Evolutionary conservation across 1,284 basidiomycete genomes (phyloP), one percentile per base, ranked within the genome.

Genomic region (Stygiomarasmius scandens): DNA sequence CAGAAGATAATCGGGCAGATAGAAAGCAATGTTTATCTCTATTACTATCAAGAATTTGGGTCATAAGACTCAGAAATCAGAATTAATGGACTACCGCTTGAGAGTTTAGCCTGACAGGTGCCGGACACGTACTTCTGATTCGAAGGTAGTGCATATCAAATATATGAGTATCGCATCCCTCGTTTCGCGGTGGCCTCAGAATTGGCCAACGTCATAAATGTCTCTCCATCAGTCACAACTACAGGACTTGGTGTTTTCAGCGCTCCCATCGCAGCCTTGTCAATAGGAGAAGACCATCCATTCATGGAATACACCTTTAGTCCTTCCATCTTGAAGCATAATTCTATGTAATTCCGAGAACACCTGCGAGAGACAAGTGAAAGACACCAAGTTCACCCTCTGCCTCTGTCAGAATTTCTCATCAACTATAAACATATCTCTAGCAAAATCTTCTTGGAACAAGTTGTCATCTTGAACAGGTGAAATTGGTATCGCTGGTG

Each of bases 261-360:
- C 12, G 41, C 71, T 49, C 77, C 74, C 1, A 86, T 70, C 1
- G 83, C 83, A 1, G 88, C 88, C 3, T 89, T 72, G 91, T 84
- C 44, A 91, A 73, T 16, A 85, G 79, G 22, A 92, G 74, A 66
- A 92, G 92, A 0, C 91, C 91, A 61, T 93, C 91, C 66, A 89
- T 66, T 91, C 88, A 8, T 89, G 79, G 69, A 93, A 93, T 8
- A 87, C 84, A 56, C 88, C 85, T 69, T 87, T 89, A 8, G 89
- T 89, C 54, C 72, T 74, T 8, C 77, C 66, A 61, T 87, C 83
- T 66, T 86, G 80, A 14, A 77, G 70, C 75, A 90, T 77, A 19
- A 86, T 81, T 29, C 81, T 75, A 55, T 82, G 80, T 44, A 90
- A 83, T 62, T 88, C 86, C 19, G 72, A 73, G 53, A 90, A 70